Evolutionary conservation across 768 basidiomycete genomes (phyloP), one percentile per base, ranked within the genome.

Genomic region (Thelephora aurantiotincta): DNA sequence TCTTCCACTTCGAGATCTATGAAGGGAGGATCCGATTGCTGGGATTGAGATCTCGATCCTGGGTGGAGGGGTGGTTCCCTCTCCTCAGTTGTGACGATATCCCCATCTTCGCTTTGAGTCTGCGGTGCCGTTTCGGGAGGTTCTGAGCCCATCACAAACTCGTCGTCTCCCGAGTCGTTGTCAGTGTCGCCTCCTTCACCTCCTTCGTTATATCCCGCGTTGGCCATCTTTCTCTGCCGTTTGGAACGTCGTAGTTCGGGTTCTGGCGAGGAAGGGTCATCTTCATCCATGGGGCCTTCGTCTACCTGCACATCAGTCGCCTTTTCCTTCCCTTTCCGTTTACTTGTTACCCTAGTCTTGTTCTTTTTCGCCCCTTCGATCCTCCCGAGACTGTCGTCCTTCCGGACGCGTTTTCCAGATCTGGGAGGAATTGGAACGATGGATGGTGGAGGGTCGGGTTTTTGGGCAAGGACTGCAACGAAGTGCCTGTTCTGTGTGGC

Each of bases 1-100:
- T 78, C 75, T n/a, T 66, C 67, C 22, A 65, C 54, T 44, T 73
- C 72, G 13, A 74, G 60, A 33, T 73, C 66, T 36, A 73, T 55
- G 22, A 55, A 54, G 33, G 51, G 22, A 6, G 45, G 65, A 60
- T 14, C 65, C 53, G n/a, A 38, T 37, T 18, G 49, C 16, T 30
- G 44, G 18, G 35, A 11, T 46, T 48, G n/a, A 18, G 36, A 38
- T 42, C 44, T 34, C 33, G 46, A 22, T n/a, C 12, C n/a, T n/a
- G n/a, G n/a, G n/a, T n/a, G 22, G 33, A 56, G 50, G 12, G 55
- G 46, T 0, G 53, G 53, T 18, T 57, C 57, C 5, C 52, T 38
- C 5, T 54, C 53, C 33, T 58, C 58, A n/a, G 45, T 46, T 35
- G 55, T 56, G 30, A 48, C 43, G 7, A n/a, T 33, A n/a, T 47